Evolutionary conservation across 768 basidiomycete genomes (phyloP), one percentile per base, ranked within the genome.

Genomic region (Sistotremastrum niveocremeum): DNA sequence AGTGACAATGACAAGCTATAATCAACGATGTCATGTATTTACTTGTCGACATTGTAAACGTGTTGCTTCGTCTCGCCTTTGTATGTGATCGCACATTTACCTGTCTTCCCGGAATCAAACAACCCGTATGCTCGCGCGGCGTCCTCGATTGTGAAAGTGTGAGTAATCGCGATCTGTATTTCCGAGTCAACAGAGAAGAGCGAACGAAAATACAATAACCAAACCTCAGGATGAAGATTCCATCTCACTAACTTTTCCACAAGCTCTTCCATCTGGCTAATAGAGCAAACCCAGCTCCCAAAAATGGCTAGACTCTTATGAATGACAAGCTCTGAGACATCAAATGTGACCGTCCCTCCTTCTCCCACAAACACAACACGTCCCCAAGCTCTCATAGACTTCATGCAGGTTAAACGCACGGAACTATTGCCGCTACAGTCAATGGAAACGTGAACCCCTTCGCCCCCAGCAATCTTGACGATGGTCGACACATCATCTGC

Each of bases 201-300:
- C 10, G 10, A 38, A 38, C 37, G 10, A 44, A 9, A 34, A 44
- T 3, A 34, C 6, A 9, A 44, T 9, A 1, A 32, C 2, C 42
- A 10, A 20, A 44, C 42, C 42, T 44, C 42, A 9, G 42, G 42
- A 44, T 44, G 42, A 9, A 44, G 36, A 2, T 34, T 12, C 42
- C 42, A 44, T 7, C 29, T 28, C 42, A 44, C 42, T 6, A 44
- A 34, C 28, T 44, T 44, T 44, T 44, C 42, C 9, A 44, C 42
- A 3, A 44, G 34, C 34, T 44, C 42, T 33, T 44, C 42, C 42
- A 44, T 44, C 34, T 44, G 29, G 8, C 42, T 34, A 34, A 44
- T 44, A 10, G 42, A 44, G 12, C 42, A 44, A 31, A 44, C 42
- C 42, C 42, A 44, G 34, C 42, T 44, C 28, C 42, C 42, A 34